phyloP scores from a whole-genome alignment of 306 rosid species.

The Glycine tomentella region DNA sequence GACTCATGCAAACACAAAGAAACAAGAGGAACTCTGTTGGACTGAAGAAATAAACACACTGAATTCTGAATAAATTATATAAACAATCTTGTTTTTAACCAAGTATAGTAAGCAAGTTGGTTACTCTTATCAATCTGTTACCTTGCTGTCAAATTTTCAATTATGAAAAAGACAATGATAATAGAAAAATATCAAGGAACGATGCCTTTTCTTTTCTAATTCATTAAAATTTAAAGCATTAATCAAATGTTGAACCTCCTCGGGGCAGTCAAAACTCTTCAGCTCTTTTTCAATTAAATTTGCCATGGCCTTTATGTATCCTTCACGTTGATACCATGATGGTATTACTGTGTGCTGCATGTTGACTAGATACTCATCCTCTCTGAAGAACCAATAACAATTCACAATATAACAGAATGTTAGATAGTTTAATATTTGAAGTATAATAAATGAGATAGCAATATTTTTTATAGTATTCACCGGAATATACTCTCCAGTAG shows the following conservation, averaged over 20 bases:
- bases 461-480: slow-evolving; percentile 49
- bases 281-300: slow-evolving; percentile 84
- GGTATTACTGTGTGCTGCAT: slow-evolving; percentile 96
- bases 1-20: slow-evolving; percentile 15
- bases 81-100: neutral
- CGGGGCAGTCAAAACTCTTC: slow-evolving; percentile 57
- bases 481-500: slow-evolving; percentile 86
- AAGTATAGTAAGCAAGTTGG: too few species aligned
- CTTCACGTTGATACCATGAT: slow-evolving; percentile 93
- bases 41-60: neutral
- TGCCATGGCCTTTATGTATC: slow-evolving; percentile 89
- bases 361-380: slow-evolving; percentile 87
- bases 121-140: neutral
- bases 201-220: neutral
- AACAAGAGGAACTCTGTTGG: neutral
- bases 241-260: slow-evolving; percentile 57
- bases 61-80: neutral
- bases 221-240: neutral
- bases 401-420: slow-evolving; percentile 36
- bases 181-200: slow-evolving; percentile 16
- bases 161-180: slow-evolving; percentile 15
- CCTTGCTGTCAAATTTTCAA: neutral
- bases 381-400: slow-evolving; percentile 57
- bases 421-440: slow-evolving; percentile 1
- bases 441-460: slow-evolving; percentile 15